Evolutionary conservation across 2,329 filamentous ascomycete species (phyloP), one percentile per base, ranked within the genome.

Genomic region (Xylaria sp.): DNA sequence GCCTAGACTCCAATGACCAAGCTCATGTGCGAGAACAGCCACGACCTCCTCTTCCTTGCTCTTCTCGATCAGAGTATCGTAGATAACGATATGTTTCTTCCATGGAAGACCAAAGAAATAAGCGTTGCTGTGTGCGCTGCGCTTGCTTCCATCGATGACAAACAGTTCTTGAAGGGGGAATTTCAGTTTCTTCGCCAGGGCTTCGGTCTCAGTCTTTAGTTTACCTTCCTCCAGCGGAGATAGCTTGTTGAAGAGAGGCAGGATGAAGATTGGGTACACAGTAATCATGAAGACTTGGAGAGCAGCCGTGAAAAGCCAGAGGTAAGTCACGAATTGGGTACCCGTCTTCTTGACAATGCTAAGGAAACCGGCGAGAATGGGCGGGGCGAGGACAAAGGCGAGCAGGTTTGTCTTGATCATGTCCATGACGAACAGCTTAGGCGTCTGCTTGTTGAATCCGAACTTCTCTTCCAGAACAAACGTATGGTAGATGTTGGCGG

Each of bases 21-120:
- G 84, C 75, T 99, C 94, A 72, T 99, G 94, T 34, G 91, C 92
- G 49, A 99, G 79, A 48, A 99, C 92, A 62, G 94, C 93, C 54
- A 96, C 91, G 39, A 99, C 92, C 74, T 99, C 94, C 69, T 94
- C 83, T 3, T 90, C 87, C 59, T 92, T 86, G 72, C 89, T 94
- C 84, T 97, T 96, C 75, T 97, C 93, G 59, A 99, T 92, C 60
- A 99, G 77, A 4, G 95, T 99, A 71, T 99, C 94, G 72, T 96
- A 99, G 70, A 99, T 95, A 68, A 99, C 94, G 78, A 99, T 99
- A 79, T 97, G 95, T 84, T 97, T 97, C 84, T 97, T 97, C 92
- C 93, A 99, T 39, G 94, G 94, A 51, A 99, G 84, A 56, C 94
- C 94, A 66, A 95, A 97, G 78, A 99, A 99, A 76, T 95, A 96